Evolutionary conservation across 352 stramenopile genomes (phyloP), one percentile per base, ranked within the genome.

Genomic region (Phytopythium oedochilum): DNA sequence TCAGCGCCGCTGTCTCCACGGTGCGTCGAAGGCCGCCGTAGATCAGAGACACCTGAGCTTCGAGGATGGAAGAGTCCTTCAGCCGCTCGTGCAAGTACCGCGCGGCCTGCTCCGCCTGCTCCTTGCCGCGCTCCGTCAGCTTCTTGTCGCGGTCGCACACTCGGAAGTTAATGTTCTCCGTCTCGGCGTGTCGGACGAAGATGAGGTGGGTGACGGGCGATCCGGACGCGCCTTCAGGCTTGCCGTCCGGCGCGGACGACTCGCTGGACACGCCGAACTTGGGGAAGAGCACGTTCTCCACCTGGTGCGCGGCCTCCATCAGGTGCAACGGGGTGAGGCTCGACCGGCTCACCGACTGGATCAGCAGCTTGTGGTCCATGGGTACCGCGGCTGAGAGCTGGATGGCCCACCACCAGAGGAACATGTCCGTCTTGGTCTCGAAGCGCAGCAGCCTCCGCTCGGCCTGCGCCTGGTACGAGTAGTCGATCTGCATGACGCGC

Each of bases 141-240:
- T 64, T 71, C 56, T 94, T 94, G 44, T 94, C 81, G 23, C 69
- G 69, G 53, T 94, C 83, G 17, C 66, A 68, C 2, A 90, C 79
- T 22, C 77, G 65, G 42, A 94, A 94, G 46, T 92, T 82, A n/a
- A 92, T 90, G 59, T 94, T 94, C 53, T 92, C 74, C 0, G 78
- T 75, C 59, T 94, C 83, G 29, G 69, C 83, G 31, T 94, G 83
- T 11, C 83, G 81, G 45, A 94, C 66, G 28, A 94, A 78, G 29
- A 92, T 68, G 23, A 92, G 29, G 42, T 87, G 82, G 11, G 75
- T 81, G 17, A 89, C 65, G 14, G 59, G 47, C n/a, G n/a, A n/a
- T n/a, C n/a, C n/a, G n/a, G n/a, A n/a, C 9, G 29, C 25, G 34
- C 23, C 18, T 7, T 9, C 14, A 11, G 10, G 8, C n/a, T 29